Percentiles rank a stretch among this genome's conserved stretches.
Conservation (phyloP, 2,329 filamentous ascomycete genomes). For the Cladosporium sp. region DNA sequence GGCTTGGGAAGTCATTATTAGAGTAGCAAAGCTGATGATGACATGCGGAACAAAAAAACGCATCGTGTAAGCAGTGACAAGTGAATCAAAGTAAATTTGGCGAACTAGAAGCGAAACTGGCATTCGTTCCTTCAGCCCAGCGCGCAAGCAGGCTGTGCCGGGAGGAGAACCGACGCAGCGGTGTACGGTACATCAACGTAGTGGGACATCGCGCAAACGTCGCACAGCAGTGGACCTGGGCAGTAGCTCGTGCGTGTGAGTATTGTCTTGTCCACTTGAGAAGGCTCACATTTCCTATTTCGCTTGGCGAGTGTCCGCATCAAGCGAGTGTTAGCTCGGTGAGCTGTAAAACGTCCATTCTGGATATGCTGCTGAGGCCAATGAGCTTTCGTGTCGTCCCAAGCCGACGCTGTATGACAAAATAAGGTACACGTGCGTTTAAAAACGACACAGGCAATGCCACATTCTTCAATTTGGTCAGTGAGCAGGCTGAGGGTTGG, state of each 20-base stretch:
- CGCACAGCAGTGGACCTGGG: background rate
- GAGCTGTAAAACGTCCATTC: background rate
- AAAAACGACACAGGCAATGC: too few relatives aligned
- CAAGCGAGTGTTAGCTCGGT: too few relatives aligned
- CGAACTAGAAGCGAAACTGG: background rate
- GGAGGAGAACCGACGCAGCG: constrained; percentile 18
- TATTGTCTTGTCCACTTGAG: background rate
- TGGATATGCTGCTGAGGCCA: background rate
- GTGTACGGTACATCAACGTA: background rate
- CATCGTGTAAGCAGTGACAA: background rate
- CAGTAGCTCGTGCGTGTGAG: background rate
- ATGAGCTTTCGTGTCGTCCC: background rate
- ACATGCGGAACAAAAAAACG: background rate
- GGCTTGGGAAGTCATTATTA: background rate
- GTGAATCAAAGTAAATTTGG: background rate
- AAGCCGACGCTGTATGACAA: background rate
- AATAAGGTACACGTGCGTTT: background rate
- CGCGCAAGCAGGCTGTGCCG: background rate
- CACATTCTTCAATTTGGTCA: too few relatives aligned
- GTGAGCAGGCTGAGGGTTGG: too few relatives aligned
- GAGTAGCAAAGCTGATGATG: background rate
- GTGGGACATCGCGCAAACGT: background rate
- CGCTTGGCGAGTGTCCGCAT: too few relatives aligned
- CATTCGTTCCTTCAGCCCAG: background rate
- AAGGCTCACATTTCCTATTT: background rate